These are phyloP conservation scores for Entoloma clypeatum DNA, from an alignment of 1,284 basidiomycete genomes.

Conservation along the genomic window DNA sequence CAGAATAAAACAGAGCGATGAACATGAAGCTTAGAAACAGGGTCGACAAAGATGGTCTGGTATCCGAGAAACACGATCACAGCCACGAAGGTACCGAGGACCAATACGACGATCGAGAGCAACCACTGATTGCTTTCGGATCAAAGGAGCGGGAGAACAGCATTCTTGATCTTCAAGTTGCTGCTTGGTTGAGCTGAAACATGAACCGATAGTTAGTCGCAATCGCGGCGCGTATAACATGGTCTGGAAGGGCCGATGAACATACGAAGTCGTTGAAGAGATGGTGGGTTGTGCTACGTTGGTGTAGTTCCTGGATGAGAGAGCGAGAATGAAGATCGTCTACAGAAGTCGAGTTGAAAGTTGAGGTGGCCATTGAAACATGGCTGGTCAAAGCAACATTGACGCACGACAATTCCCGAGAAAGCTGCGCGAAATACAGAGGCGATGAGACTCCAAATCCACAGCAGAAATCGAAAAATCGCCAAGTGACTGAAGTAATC, in stretches of 20 bases:
- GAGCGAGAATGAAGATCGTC: conserved; percentile 14
- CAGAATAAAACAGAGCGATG: not conserved
- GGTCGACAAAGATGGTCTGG: conserved; percentile 17
- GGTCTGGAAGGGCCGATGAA: no score
- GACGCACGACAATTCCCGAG: conserved; percentile 17
- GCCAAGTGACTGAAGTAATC: conserved; percentile 9
- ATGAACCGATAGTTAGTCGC: no score
- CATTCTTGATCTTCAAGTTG: no score
- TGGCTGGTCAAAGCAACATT: not conserved
- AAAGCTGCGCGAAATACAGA: conserved; percentile 11
- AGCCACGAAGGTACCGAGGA: conserved; percentile 1
- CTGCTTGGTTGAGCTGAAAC: no score
- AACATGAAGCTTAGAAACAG: not conserved
- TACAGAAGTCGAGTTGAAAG: conserved; percentile 1
- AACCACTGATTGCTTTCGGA: no score
- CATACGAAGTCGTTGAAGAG: no score
- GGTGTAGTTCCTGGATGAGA: no score
- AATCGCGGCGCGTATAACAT: no score
- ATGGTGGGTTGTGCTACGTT: no score
- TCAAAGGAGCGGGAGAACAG: no score
- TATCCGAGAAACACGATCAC: conserved; percentile 17
- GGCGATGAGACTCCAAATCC: conserved; percentile 5
- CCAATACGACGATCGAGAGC: conserved; percentile 9
- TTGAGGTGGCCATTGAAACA: not conserved
- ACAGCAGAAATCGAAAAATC: conserved; percentile 9